Evolutionary conservation across 306 rosid genomes (phyloP).

Genomic region (Psophocarpus tetragonolobus): DNA sequence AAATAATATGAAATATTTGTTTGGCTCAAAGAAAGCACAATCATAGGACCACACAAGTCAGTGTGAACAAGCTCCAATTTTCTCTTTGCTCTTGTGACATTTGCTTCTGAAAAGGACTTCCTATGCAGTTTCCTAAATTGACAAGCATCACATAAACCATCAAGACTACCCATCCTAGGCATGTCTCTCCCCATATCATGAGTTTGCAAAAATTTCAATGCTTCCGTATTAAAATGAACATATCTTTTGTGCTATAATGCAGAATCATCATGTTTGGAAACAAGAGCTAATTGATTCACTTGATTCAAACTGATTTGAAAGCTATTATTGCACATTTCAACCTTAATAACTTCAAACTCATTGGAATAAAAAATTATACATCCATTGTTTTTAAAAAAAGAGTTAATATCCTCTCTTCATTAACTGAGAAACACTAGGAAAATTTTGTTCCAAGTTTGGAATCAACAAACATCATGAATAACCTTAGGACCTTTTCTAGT

Average conservation of each 20-base stretch:
- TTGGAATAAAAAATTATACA: not conserved
- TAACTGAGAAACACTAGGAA: not conserved
- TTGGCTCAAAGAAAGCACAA: not conserved
- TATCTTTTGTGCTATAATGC: not conserved
- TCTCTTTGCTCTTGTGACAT: not conserved
- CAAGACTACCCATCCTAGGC: not conserved
- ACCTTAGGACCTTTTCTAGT: not conserved
- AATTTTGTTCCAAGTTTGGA: not conserved
- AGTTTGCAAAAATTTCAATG: not conserved
- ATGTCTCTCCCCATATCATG: not conserved
- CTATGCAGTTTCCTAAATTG: too few relatives aligned
- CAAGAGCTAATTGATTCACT: not conserved
- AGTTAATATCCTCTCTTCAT: not conserved
- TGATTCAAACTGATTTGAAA: not conserved
- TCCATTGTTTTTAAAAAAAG: not conserved
- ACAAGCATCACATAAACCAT: too few relatives aligned
- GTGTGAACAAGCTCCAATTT: not conserved
- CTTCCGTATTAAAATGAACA: too few relatives aligned
- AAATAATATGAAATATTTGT: not conserved
- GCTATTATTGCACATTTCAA: not conserved
- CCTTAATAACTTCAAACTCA: not conserved
- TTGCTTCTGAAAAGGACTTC: not conserved
- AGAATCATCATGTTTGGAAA: not conserved
- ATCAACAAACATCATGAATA: not conserved
- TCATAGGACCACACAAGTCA: not conserved